Percentiles rank a stretch among this genome's conserved stretches.
phyloP scores from a whole-genome alignment of 768 basidiomycete genomes.

The Rhodotorula toruloides region DNA sequence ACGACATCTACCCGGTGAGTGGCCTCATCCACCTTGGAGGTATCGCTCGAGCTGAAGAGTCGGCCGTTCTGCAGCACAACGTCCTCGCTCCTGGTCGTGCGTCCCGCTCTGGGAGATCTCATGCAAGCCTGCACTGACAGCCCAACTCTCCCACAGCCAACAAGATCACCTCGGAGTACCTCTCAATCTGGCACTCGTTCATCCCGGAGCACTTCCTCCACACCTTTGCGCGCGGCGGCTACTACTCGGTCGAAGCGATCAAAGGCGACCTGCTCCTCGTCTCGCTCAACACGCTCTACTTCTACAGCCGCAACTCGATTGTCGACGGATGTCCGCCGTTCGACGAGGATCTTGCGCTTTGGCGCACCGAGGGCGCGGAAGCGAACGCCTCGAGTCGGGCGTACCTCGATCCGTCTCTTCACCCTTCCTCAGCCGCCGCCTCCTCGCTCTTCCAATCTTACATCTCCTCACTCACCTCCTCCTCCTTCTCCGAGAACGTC shows the following conservation, averaged over 20 bases:
- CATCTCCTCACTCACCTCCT: neutral
- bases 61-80: no score
- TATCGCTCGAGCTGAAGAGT: no score
- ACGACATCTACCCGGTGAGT: constrained; percentile 17
- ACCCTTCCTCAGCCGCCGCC: neutral
- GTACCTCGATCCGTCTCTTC: neutral
- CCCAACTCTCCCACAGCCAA: constrained; percentile 2
- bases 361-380: no score
- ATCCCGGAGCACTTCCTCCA: constrained; percentile 63
- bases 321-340: constrained; percentile 43
- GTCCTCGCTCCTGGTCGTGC: neutral
- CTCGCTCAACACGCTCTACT: constrained; percentile 83
- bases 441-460: neutral
- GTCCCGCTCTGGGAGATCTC: neutral
- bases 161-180: constrained; percentile 34
- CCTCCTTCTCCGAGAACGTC: neutral
- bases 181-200: constrained; percentile 72
- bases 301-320: constrained; percentile 53
- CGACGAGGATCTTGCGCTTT: constrained; percentile 36
- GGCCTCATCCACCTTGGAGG: neutral
- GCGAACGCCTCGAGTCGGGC: no score
- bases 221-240: constrained; percentile 81
- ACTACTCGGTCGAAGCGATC: constrained; percentile 55
- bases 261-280: constrained; percentile 66
- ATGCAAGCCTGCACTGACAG: neutral